Evolutionary conservation across 2,329 filamentous ascomycete species (phyloP).

Genomic region (Lasiodiplodia citricola): DNA sequence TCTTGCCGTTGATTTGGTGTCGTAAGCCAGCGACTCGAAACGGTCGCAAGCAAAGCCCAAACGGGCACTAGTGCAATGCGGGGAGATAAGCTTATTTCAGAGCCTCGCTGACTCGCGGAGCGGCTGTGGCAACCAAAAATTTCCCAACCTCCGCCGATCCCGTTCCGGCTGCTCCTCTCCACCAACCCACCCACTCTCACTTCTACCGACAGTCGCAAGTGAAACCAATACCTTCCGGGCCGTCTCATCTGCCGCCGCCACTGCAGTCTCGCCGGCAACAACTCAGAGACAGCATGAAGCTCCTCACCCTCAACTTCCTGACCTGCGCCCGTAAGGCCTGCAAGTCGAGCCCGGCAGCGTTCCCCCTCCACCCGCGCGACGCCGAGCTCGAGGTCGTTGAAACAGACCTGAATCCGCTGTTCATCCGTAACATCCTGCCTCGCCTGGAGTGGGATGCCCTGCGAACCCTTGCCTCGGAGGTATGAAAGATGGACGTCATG

Average conservation of each 20-base stretch:
- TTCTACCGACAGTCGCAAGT: neutral
- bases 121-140: constrained; percentile 18
- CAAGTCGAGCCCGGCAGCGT: constrained; percentile 79
- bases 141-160: constrained; percentile 15
- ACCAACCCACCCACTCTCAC: neutral
- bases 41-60: neutral
- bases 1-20: neutral
- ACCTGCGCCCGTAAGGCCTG: constrained; percentile 96
- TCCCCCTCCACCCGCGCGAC: constrained; percentile 90
- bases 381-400: constrained; percentile 88
- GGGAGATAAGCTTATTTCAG: constrained; percentile 27
- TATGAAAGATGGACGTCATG: constrained; percentile 43
- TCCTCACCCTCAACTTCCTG: constrained; percentile 94
- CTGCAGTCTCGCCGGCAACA: neutral
- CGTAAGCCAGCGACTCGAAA: neutral
- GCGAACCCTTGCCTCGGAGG: constrained; percentile 75
- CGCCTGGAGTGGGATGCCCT: constrained; percentile 88
- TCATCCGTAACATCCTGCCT: constrained; percentile 84
- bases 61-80: constrained; percentile 15
- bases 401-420: constrained; percentile 77
- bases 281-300: constrained; percentile 71
- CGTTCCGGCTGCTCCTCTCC: neutral
- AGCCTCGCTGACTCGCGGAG: constrained; percentile 24
- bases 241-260: neutral
- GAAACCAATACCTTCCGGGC: neutral